Evolutionary conservation across 1,284 basidiomycete genomes (phyloP).

Genomic region (Tilletia indica): DNA sequence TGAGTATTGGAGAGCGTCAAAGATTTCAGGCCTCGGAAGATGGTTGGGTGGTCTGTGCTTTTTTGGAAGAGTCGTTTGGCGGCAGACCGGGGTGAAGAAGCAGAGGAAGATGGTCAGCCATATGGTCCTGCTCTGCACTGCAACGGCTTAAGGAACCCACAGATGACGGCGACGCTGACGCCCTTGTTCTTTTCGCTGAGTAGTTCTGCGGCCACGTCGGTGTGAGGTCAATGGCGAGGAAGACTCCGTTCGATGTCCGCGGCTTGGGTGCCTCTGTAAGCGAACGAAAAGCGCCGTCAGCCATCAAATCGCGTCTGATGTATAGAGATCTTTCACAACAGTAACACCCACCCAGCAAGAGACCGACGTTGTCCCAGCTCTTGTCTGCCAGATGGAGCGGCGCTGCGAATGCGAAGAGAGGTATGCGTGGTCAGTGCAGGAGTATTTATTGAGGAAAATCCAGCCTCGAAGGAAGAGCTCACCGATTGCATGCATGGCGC

Average conservation of each 20-base stretch:
- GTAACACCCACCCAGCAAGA: slow-evolving; percentile 34
- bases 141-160: slow-evolving; percentile 56
- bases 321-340: no score
- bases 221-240: slow-evolving; percentile 53
- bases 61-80: neutral
- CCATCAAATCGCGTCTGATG: neutral
- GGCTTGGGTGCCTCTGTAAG: slow-evolving; percentile 22
- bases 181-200: slow-evolving; percentile 30
- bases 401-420: slow-evolving; percentile 20
- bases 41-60: slow-evolving; percentile 70
- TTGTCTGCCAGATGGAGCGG: slow-evolving; percentile 46
- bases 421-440: neutral
- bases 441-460: no score
- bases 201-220: slow-evolving; percentile 47
- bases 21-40: slow-evolving; percentile 77
- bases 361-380: slow-evolving; percentile 53
- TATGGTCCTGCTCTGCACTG: no score
- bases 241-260: slow-evolving; percentile 29
- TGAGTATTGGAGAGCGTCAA: slow-evolving; percentile 76
- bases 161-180: slow-evolving; percentile 70
- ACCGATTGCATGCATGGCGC: slow-evolving; percentile 14
- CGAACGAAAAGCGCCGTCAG: neutral
- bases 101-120: no score
- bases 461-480: neutral
- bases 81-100: slow-evolving; percentile 67